A percentile compares a stretch with the other conserved stretches of the same genome.
These are phyloP conservation scores for Lentinus brumalis DNA, from an alignment of 768 basidiomycete species.

Conservation along the genomic window DNA sequence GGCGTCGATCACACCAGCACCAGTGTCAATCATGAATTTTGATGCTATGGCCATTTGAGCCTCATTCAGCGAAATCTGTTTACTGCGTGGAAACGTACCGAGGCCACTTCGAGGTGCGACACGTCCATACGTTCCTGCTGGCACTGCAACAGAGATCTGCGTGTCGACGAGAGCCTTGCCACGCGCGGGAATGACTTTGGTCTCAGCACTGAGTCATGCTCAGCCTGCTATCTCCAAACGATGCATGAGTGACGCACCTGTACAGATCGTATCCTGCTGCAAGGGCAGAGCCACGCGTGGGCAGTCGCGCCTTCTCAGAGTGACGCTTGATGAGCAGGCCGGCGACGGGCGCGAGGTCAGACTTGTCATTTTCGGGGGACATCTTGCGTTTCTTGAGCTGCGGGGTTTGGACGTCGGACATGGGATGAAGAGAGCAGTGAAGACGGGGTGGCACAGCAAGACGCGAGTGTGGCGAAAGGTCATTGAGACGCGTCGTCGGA, in stretches of 20 bases:
- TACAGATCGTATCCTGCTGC: slow-evolving; percentile 97
- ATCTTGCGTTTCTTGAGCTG: slow-evolving; percentile 62
- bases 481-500: slow-evolving; percentile 29
- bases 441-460: slow-evolving; percentile 2
- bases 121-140: slow-evolving; percentile 91
- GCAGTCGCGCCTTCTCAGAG: slow-evolving; percentile 78
- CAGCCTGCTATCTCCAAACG: neutral
- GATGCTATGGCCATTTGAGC: slow-evolving; percentile 58
- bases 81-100: slow-evolving; percentile 50
- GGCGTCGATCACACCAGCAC: slow-evolving; percentile 95
- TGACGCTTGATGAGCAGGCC: slow-evolving; percentile 83
- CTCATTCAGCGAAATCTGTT: neutral
- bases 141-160: slow-evolving; percentile 92
- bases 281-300: slow-evolving; percentile 82
- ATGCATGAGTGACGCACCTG: slow-evolving; percentile 52
- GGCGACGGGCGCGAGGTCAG: slow-evolving; percentile 39
- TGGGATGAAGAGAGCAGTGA: neutral
- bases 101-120: slow-evolving; percentile 95
- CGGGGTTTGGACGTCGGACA: slow-evolving; percentile 14
- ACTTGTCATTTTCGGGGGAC: slow-evolving; percentile 38
- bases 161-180: slow-evolving; percentile 93
- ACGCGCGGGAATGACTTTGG: slow-evolving; percentile 78
- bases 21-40: slow-evolving; percentile 97
- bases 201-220: slow-evolving; percentile 66
- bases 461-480: slow-evolving; percentile 22